Evolutionary conservation across 176 grass and related monocot genomes (phyloP), one percentile per base, ranked within the genome.

Genomic region (Typha latifolia): DNA sequence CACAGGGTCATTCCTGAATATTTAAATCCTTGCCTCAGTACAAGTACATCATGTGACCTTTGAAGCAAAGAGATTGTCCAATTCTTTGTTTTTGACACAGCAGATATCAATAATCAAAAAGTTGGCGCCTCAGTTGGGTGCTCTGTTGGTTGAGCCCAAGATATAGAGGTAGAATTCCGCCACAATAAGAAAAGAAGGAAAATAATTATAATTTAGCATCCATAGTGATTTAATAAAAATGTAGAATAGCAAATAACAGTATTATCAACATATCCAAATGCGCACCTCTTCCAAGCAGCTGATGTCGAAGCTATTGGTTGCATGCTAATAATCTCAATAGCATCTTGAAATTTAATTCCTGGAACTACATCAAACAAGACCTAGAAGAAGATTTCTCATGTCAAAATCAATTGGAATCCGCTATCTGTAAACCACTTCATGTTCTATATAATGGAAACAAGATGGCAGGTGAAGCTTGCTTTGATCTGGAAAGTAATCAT

Each of bases 351-450:
- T 65, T 80, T 91, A 78, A 96, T 96, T 51, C 63, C 85, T 64
- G 93, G 88, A 71, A 96, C 93, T 14, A 63, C 71, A 29, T 91
- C 93, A 86, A 96, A 96, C 26, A 96, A 67, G 49, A 96, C 83
- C 83, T 90, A 74, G 3, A 76, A 79, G 72, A 14, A 72, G 64
- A 70, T 32, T 72, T 73, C 15, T 74, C 34, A 4, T 4, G 23
- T 32, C 18, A 69, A 75, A 32, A 53, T 32, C n/a, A 27, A 63
- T 64, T 12, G 22, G 61, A 4, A 66, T 3, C 67, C 18, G 51
- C 57, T 8, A 61, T 10, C 32, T 77, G 6, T 78, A 49, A 82
- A 62, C 14, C 66, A 63, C 32, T 61, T 64, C 24, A 27, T 63
- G 19, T 57, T 57, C 53, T 21, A 69, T 78, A 51, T 56, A 51